phyloP scores from a whole-genome alignment of 2,329 filamentous ascomycete species.

The Colletotrichum endophyticum region DNA sequence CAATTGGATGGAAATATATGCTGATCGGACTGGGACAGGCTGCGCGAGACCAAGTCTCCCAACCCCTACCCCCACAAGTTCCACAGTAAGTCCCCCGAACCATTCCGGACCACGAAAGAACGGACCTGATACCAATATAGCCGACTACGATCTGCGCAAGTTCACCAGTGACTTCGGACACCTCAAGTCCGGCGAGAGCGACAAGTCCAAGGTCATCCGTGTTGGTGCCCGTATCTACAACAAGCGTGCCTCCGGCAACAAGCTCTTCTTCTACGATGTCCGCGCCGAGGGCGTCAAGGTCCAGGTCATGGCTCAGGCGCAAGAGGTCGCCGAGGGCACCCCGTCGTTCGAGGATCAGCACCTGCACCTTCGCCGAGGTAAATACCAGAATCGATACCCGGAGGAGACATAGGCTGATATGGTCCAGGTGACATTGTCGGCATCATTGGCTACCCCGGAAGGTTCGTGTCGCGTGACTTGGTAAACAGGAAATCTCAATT shows the following conservation, averaged over 20 bases:
- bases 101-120: neutral
- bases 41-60: constrained; percentile 74
- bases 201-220: constrained; percentile 75
- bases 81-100: constrained; percentile 24
- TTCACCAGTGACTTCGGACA: constrained; percentile 79
- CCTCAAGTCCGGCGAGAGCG: constrained; percentile 87
- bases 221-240: constrained; percentile 90
- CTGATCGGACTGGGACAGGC: constrained; percentile 29
- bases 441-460: constrained; percentile 79
- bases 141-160: constrained; percentile 80
- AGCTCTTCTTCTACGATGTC: constrained; percentile 92
- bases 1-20: constrained; percentile 68
- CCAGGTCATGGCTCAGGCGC: constrained; percentile 91
- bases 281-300: constrained; percentile 69
- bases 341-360: constrained; percentile 85
- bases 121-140: constrained; percentile 57
- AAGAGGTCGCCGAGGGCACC: constrained; percentile 72
- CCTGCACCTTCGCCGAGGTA: constrained; percentile 78
- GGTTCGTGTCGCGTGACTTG: constrained; percentile 6
- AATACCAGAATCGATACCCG: neutral
- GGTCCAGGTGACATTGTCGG: constrained; percentile 81
- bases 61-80: constrained; percentile 89
- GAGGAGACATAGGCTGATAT: neutral
- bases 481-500: too few species aligned
- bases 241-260: constrained; percentile 80